Evolutionary conservation across 179 eudicot genomes (phyloP).

Genomic region (Sideroxylon spinosum): DNA sequence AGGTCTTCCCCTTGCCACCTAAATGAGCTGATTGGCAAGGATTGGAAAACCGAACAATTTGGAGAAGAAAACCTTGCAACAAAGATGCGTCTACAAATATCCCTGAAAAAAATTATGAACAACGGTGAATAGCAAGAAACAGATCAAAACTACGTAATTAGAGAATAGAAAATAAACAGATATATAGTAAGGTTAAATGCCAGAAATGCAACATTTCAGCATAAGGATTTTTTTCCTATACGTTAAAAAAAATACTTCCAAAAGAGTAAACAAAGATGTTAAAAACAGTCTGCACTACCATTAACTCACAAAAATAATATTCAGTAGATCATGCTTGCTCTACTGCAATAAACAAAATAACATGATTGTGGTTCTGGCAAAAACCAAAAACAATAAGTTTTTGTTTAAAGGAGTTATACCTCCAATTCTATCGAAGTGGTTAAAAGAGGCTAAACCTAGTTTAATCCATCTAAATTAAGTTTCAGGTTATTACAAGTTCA

Average conservation of each 20-base stretch:
- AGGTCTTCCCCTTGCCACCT: conserved; percentile 43
- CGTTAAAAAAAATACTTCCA: not conserved
- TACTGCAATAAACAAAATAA: not conserved
- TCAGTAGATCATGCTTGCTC: not conserved
- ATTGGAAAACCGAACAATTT: conserved; percentile 45
- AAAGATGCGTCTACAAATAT: conserved; percentile 52
- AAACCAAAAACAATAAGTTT: not conserved
- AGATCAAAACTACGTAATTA: not conserved
- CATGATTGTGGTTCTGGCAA: not conserved
- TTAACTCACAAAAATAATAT: not conserved
- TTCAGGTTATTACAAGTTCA: not conserved
- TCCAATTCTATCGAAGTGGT: not conserved
- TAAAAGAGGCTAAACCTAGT: not conserved
- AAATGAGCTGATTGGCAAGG: conserved; percentile 57
- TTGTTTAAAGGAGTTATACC: not conserved
- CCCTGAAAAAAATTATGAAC: conserved; percentile 43
- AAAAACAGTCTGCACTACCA: too few species aligned
- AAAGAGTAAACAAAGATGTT: too few species aligned
- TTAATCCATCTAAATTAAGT: not conserved
- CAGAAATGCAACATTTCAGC: not conserved
- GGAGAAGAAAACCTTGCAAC: conserved; percentile 72
- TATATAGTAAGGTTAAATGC: not conserved
- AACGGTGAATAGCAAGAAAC: not conserved
- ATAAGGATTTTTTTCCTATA: not conserved
- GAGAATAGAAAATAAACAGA: not conserved